Conservation (phyloP, 305 asterid genomes). For the Fraxinus sp. region DNA sequence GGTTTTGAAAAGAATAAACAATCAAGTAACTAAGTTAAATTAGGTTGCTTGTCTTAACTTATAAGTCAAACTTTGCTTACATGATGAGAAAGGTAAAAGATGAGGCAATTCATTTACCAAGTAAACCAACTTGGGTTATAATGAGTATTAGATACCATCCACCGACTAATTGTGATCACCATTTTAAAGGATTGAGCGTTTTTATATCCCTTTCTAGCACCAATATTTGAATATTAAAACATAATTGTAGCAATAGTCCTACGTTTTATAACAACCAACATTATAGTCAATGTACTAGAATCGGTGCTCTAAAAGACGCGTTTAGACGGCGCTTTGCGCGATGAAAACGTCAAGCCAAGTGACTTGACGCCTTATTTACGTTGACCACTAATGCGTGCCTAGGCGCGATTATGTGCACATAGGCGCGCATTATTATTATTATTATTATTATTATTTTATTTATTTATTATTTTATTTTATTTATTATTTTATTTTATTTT, state of each 20-base stretch:
- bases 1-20: neutral
- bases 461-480: too few relatives aligned
- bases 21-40: neutral
- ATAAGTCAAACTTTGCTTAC: neutral
- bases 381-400: too few relatives aligned
- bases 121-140: neutral
- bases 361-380: too few relatives aligned
- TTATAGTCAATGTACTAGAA: neutral
- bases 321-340: too few relatives aligned
- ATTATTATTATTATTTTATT: too few relatives aligned
- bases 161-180: neutral
- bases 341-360: too few relatives aligned
- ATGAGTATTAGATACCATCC: neutral
- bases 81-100: neutral
- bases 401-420: too few relatives aligned
- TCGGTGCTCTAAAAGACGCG: too few relatives aligned
- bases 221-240: neutral
- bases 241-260: neutral
- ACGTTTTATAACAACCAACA: too few relatives aligned
- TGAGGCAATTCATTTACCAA: neutral
- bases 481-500: too few relatives aligned
- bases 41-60: neutral
- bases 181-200: neutral
- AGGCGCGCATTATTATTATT: too few relatives aligned
- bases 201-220: neutral